phyloP scores from a whole-genome alignment of 2,329 filamentous ascomycete species.

The Aspergillus caelatus region DNA sequence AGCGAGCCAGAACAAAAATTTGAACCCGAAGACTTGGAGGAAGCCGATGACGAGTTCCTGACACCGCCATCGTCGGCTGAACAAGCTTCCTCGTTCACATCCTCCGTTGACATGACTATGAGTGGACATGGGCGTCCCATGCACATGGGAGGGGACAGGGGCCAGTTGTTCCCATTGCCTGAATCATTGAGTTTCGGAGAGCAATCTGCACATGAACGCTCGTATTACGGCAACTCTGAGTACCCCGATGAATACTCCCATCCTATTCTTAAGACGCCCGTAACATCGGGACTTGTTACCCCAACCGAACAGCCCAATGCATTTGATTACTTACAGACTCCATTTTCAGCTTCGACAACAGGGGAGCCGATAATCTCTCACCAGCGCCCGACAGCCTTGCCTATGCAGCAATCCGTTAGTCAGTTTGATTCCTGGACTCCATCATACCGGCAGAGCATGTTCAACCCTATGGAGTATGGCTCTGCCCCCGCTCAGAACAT shows the following conservation, averaged over 20 bases:
- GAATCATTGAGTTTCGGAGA: conserved; percentile 33
- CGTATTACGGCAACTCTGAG: conserved; percentile 32
- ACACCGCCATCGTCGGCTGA: conserved; percentile 30
- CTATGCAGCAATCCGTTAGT: conserved; percentile 24
- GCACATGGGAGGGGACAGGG: conserved; percentile 20
- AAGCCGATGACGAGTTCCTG: conserved; percentile 30
- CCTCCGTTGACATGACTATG: conserved; percentile 28
- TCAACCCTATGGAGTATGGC: conserved; percentile 35
- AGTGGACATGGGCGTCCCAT: conserved; percentile 23
- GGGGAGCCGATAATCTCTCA: conserved; percentile 18
- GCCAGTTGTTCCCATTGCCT: conserved; percentile 32
- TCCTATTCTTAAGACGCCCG: conserved; percentile 31
- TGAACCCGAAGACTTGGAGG: conserved; percentile 30
- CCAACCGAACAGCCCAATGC: conserved; percentile 33
- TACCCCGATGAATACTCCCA: conserved; percentile 33
- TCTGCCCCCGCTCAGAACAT: conserved; percentile 26
- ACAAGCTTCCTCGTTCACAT: conserved; percentile 28
- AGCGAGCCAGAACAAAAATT: conserved; percentile 26
- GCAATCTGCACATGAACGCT: conserved; percentile 28
- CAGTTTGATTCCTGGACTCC: conserved; percentile 37
- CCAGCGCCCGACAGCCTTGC: conserved; percentile 23
- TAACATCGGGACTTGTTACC: conserved; percentile 30
- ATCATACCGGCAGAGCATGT: conserved; percentile 38
- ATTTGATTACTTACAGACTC: conserved; percentile 35
- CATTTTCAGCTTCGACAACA: conserved; percentile 27